Conservation (phyloP, 805 yeast species). For the Candida ipomoeae region DNA sequence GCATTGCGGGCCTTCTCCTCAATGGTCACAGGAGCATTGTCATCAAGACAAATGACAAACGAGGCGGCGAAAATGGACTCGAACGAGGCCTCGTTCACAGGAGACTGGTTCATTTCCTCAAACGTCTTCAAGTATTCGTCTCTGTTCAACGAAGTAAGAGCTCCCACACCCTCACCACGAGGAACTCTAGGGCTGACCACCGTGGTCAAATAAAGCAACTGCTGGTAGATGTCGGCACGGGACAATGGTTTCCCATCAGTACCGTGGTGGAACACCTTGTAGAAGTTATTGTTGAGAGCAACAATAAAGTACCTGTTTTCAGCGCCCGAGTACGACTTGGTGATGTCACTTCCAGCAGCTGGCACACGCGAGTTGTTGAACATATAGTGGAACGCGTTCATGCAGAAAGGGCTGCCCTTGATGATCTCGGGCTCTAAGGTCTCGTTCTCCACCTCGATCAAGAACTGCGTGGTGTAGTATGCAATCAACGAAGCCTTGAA, state of each 20-base stretch:
- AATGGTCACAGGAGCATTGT: constrained; percentile 65
- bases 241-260: constrained; percentile 40
- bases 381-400: constrained; percentile 90
- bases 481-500: constrained; percentile 74
- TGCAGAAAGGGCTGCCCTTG: constrained; percentile 81
- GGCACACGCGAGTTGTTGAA: constrained; percentile 88
- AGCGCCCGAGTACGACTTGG: constrained; percentile 46
- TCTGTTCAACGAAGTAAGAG: constrained; percentile 78
- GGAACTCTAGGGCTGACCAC: constrained; percentile 33
- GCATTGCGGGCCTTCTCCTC: constrained; percentile 79
- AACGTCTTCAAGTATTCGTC: constrained; percentile 72
- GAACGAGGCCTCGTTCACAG: constrained; percentile 58
- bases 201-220: constrained; percentile 50
- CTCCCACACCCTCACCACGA: constrained; percentile 61
- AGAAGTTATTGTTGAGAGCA: constrained; percentile 72
- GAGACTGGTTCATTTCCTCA: constrained; percentile 51
- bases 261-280: constrained; percentile 64
- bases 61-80: constrained; percentile 72
- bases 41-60: constrained; percentile 76
- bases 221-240: constrained; percentile 49
- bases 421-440: constrained; percentile 76
- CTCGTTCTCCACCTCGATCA: constrained; percentile 62
- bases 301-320: constrained; percentile 68
- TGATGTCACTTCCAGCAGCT: constrained; percentile 56
- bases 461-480: constrained; percentile 63